These are phyloP conservation scores for Patellifolia procumbens DNA, from an alignment of 179 eudicot genomes.

Conservation along the genomic window DNA sequence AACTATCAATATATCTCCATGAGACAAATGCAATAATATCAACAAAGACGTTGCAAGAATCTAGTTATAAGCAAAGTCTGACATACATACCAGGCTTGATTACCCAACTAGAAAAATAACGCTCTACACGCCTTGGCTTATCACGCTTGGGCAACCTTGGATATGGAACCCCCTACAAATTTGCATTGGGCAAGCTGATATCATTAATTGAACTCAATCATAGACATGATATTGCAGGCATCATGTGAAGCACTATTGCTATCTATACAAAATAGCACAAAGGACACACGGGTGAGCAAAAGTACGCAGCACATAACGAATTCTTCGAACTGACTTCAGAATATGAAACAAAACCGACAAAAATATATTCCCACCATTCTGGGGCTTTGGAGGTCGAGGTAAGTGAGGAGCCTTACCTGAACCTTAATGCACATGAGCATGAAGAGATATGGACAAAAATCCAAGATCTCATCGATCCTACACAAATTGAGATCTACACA, in stretches of 20 bases:
- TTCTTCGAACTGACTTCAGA: not conserved
- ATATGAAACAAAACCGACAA: not conserved
- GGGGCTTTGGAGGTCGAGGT: not conserved
- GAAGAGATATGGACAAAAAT: not conserved
- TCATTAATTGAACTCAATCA: conserved; percentile 9
- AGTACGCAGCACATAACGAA: not conserved
- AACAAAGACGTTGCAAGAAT: not conserved
- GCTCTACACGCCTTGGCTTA: conserved; percentile 94
- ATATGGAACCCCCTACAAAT: conserved; percentile 68
- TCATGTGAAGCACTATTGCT: not conserved
- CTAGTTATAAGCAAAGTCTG: not conserved
- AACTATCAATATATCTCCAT: not conserved
- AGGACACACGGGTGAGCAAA: not conserved
- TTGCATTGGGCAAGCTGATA: conserved; percentile 3
- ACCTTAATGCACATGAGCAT: not conserved
- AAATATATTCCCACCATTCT: not conserved
- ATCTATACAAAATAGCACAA: not conserved
- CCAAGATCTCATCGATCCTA: not conserved
- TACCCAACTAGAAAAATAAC: conserved; percentile 90
- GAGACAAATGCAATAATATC: not conserved
- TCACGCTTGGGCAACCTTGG: conserved; percentile 66
- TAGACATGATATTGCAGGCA: not conserved
- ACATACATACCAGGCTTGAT: conserved; percentile 73
- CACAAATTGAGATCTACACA: not conserved
- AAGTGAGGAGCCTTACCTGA: not conserved